Conservation (phyloP, 805 yeast species). For the Starmerella stigmatis region DNA sequence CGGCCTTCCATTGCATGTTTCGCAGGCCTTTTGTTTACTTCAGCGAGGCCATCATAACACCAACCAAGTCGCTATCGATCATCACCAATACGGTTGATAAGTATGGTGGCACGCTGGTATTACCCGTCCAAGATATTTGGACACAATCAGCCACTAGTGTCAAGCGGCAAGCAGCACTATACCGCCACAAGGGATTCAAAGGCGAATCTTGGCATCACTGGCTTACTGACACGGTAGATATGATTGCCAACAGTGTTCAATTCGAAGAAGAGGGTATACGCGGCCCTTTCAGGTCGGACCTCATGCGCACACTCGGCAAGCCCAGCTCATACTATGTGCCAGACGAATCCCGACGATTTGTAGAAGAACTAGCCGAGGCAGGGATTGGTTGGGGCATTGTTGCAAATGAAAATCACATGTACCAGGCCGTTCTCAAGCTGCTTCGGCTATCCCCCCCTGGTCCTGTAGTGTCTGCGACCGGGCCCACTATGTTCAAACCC, state of each 20-base stretch:
- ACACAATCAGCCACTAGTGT: conserved; percentile 19
- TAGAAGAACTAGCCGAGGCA: conserved; percentile 10
- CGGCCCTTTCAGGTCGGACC: conserved; percentile 2
- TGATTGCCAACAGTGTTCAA: conserved; percentile 8
- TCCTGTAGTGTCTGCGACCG: conserved; percentile 12
- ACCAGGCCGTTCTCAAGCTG: conserved; percentile 17
- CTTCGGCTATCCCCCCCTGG: conserved; percentile 16
- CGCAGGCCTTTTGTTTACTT: conserved; percentile 23
- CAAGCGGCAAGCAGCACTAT: conserved; percentile 18
- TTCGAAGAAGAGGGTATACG: not conserved
- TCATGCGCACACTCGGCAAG: conserved; percentile 11
- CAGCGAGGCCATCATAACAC: conserved; percentile 23
- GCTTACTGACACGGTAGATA: conserved; percentile 13
- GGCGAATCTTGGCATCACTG: conserved; percentile 17
- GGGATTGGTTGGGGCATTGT: conserved; percentile 27
- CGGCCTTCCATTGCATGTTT: not conserved
- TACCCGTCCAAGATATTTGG: conserved; percentile 12
- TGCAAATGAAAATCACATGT: conserved; percentile 25
- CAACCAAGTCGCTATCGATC: conserved; percentile 2
- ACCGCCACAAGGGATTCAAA: conserved; percentile 10
- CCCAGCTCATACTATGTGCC: conserved; percentile 21
- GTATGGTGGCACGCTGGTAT: conserved; percentile 5
- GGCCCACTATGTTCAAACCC: conserved; percentile 24
- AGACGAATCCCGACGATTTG: conserved; percentile 11
- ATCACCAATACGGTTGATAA: conserved; percentile 4